Evolutionary conservation across 192 early-diverging fungal genomes (phyloP), one percentile per base, ranked within the genome.

Genomic region (Pilaira anomala): DNA sequence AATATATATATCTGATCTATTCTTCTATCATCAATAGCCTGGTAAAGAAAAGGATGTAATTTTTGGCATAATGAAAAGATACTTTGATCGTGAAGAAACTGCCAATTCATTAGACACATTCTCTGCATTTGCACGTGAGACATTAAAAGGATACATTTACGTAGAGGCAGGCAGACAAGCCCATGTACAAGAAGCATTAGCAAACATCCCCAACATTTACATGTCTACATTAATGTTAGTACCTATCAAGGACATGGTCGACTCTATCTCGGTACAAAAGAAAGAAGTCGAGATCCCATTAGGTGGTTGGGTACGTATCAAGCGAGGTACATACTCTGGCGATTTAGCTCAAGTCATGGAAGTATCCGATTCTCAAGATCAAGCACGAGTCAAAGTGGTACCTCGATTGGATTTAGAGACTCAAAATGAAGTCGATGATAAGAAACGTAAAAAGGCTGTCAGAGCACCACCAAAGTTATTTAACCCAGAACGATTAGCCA

Each of bases 11-110:
- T 12, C 4, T 3, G 19, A 18, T 49, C 3, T 8, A 33, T 66
- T 65, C 8, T 30, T 4, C 7, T 46, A 3, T 30, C 39, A 25
- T 42, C 6, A 21, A 39, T 70, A 85, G 76, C 83, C 81, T 28
- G 95, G 94, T 36, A 89, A 90, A 63, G 97, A 99, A 76, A 87
- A 82, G 58, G 93, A 93, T 41, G 73, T 93, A n/a, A 85, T 97
- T 60, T 77, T 91, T 48, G 80, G 83, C 3, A 72, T 95, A 21
- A 91, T 92, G 80, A 77, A 89, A 22, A 83, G 88, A 48, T 86
- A 80, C 66, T 83, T 91, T 62, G 87, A 95, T 49, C 75, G 82
- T 29, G 78, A 87, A 48, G 74, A 83, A 56, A 73, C 78, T 7
- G 80, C 72, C 39, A 77, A 80, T 48, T 86, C 88, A 39, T 48